Conservation (phyloP, 495 filamentous ascomycete species). For the Aspergillus baeticus region DNA sequence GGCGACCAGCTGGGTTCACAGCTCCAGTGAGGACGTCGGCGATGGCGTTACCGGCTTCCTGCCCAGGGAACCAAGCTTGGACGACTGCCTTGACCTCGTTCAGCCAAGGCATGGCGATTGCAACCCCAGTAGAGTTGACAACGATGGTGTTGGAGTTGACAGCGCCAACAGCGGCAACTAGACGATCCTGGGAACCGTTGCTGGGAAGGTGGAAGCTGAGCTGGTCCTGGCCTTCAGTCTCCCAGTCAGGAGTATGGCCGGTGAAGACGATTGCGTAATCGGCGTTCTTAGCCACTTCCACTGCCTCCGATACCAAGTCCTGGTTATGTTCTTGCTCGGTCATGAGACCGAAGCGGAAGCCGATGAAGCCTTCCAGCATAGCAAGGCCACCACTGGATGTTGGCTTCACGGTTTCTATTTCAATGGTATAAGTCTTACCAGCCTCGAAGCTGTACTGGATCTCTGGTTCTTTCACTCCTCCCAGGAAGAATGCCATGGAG, state of each 20-base stretch:
- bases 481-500: constrained; percentile 16
- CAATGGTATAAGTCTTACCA: constrained; percentile 8
- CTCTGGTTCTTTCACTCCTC: constrained; percentile 10
- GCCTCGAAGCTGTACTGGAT: constrained; percentile 9
- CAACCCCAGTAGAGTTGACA: constrained; percentile 72
- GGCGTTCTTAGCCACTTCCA: constrained; percentile 8
- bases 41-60: constrained; percentile 78
- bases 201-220: constrained; percentile 69
- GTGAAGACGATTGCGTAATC: constrained; percentile 18
- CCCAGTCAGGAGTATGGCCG: constrained; percentile 15
- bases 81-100: constrained; percentile 76
- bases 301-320: constrained; percentile 13
- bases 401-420: not conserved
- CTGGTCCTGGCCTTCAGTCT: constrained; percentile 60
- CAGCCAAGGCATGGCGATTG: constrained; percentile 69
- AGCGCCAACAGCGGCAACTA: constrained; percentile 69
- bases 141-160: constrained; percentile 80
- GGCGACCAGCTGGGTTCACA: constrained; percentile 72
- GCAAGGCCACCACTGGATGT: not conserved
- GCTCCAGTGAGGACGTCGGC: constrained; percentile 77
- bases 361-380: constrained; percentile 7
- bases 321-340: constrained; percentile 13
- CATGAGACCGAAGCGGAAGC: constrained; percentile 14
- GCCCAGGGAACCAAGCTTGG: constrained; percentile 79
- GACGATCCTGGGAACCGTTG: constrained; percentile 54